These are phyloP conservation scores for Macrocybe gigantea DNA, from an alignment of 768 basidiomycete species.

Conservation along the genomic window DNA sequence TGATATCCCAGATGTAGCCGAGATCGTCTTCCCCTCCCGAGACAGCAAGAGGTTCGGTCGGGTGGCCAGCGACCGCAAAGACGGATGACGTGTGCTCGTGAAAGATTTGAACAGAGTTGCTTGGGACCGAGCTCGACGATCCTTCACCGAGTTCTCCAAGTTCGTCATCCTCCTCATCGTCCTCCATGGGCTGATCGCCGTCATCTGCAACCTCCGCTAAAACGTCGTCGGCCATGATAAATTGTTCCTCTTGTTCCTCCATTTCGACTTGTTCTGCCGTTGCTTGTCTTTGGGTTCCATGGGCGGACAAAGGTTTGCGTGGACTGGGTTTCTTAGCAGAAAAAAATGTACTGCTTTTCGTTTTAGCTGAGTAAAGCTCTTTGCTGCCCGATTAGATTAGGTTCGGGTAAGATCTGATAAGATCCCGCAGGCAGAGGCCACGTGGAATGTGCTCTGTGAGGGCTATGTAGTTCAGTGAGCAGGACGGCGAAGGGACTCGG, in stretches of 20 bases:
- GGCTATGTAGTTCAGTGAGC: too few relatives aligned
- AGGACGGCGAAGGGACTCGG: too few relatives aligned
- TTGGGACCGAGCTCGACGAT: constrained; percentile 36
- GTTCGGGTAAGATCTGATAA: constrained; percentile 2
- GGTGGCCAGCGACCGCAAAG: constrained; percentile 81
- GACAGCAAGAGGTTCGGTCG: constrained; percentile 72
- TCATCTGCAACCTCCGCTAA: constrained; percentile 60
- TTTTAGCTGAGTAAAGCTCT: constrained; percentile 14
- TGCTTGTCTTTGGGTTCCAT: constrained; percentile 17
- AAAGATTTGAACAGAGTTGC: constrained; percentile 70
- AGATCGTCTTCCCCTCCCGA: constrained; percentile 96
- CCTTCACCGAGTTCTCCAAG: constrained; percentile 37
- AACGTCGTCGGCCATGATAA: constrained; percentile 63
- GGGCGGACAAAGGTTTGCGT: not conserved
- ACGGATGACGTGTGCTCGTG: constrained; percentile 68
- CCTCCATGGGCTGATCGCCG: constrained; percentile 68
- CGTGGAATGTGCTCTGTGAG: too few relatives aligned
- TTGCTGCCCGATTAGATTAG: not conserved
- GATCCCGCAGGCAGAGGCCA: not conserved
- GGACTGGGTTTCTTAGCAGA: not conserved
- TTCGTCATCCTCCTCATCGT: constrained; percentile 53
- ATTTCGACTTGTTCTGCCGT: constrained; percentile 15
- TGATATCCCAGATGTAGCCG: constrained; percentile 90
- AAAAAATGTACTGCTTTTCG: constrained; percentile 3
- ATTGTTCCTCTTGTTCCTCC: constrained; percentile 45